Evolutionary conservation across 1,284 basidiomycete genomes (phyloP).

Genomic region (Cryptococcus sp.): DNA sequence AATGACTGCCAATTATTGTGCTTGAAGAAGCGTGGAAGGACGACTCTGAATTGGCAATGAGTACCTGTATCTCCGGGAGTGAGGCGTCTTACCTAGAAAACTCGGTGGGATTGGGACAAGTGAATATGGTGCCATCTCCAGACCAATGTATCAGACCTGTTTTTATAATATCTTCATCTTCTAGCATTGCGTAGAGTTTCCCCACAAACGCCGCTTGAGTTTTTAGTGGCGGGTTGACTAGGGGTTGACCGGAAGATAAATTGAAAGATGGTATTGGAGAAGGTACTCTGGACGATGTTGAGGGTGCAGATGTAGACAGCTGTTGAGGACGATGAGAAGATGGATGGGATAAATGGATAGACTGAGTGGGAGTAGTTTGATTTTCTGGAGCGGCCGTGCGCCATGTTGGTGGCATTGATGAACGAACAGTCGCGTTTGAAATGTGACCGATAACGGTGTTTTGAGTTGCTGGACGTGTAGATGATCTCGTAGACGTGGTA

Average conservation of each 20-base stretch:
- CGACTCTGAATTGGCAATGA: constrained; percentile 19
- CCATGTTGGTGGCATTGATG: constrained; percentile 2
- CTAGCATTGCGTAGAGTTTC: constrained; percentile 48
- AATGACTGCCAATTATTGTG: constrained; percentile 51
- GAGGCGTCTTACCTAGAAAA: constrained; percentile 42
- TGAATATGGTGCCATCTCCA: constrained; percentile 44
- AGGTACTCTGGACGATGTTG: constrained; percentile 4
- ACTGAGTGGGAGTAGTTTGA: not conserved
- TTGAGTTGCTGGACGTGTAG: not conserved
- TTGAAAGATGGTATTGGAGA: constrained; percentile 23
- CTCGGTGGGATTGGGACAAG: constrained; percentile 47
- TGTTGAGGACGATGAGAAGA: constrained; percentile 1
- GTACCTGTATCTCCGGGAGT: not conserved
- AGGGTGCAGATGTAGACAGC: constrained; percentile 10
- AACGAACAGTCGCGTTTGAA: not conserved
- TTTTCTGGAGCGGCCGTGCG: not conserved
- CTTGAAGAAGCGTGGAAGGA: constrained; percentile 50
- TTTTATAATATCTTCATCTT: constrained; percentile 41
- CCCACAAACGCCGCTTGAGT: constrained; percentile 48
- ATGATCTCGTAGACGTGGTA: too few species aligned
- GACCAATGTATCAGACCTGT: constrained; percentile 47
- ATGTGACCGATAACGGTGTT: not conserved
- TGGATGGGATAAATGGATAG: not conserved
- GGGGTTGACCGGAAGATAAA: constrained; percentile 26
- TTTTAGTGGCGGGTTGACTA: constrained; percentile 35